Evolutionary conservation across 345 rosid genomes (phyloP), one percentile per base, ranked within the genome.

Genomic region (Aquilaria sinensis): DNA sequence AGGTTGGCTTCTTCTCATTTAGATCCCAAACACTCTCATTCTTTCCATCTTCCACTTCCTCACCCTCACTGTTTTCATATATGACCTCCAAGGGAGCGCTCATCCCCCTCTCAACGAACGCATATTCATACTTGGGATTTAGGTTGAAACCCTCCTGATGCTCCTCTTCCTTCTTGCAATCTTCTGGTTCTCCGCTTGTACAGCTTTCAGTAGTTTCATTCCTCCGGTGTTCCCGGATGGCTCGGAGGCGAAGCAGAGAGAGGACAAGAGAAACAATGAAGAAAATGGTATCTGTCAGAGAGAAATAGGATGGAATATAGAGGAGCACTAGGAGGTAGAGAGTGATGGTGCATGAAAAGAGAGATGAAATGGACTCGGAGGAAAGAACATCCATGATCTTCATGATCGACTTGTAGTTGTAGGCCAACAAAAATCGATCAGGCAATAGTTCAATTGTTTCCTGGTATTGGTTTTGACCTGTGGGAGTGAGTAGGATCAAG

Each of bases 61-160:
- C 91, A 2, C 71, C 92, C 67, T 80, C 85, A 11, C 70, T 67
- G 1, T 61, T 81, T 75, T 92, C 96, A 60, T 92, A 80, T 55
- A 93, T 93, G 46, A 90, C 89, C 23, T 86, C 90, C 57, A 93
- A 57, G 12, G 98, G 97, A 3, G 96, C 96, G 62, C 81, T 79
- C 47, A 90, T 77, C 67, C 89, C 58, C 98, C 97, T 90, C 10
- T 76, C 83, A 34, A 85, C 81, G 58, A 90, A 93, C 9, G 61
- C 69, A 5, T 34, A 34, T 37, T 72, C 77, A 23, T 73, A 77
- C 12, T 15, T 41, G 34, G 4, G 31, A 23, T 7, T 29, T 12
- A 12, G 57, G 8, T 53, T 12, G 33, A 55, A 55, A 55, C n/a
- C 58, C 58, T 31, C 12, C 8, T 30, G 33, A 2, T 5, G 43